A percentile compares a stretch with the other conserved stretches of the same genome.
Evolutionary conservation across 1,139 yeast genomes (phyloP).

Genomic region (Yamadazyma kanchanaburiensis): DNA sequence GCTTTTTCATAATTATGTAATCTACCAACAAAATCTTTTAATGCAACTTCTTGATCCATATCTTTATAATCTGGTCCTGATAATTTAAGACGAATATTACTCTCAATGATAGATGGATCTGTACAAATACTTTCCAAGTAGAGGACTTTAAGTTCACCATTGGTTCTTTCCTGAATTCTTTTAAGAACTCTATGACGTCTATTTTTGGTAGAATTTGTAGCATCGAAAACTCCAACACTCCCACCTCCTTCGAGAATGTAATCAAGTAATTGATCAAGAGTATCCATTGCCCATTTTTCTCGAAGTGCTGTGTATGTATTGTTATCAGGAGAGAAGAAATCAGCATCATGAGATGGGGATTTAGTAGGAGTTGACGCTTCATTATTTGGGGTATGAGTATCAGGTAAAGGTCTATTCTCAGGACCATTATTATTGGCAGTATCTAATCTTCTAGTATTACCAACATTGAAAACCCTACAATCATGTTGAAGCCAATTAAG

Average conservation of each 20-base stretch:
- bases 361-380: conserved; percentile 13
- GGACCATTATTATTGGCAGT: conserved; percentile 65
- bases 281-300: conserved; percentile 96
- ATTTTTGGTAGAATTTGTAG: conserved; percentile 82
- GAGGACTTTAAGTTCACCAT: conserved; percentile 74
- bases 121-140: conserved; percentile 88
- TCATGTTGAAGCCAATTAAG: conserved; percentile 92
- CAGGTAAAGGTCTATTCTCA: conserved; percentile 68
- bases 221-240: conserved; percentile 92
- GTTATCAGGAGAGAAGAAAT: conserved; percentile 83
- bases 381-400: conserved; percentile 41
- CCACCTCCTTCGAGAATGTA: conserved; percentile 80
- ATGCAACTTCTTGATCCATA: conserved; percentile 79
- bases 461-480: conserved; percentile 88
- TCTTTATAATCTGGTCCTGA: conserved; percentile 91
- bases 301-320: conserved; percentile 61
- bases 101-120: conserved; percentile 71
- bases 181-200: conserved; percentile 69
- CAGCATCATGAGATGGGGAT: conserved; percentile 58
- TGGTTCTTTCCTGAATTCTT: conserved; percentile 66
- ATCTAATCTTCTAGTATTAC: conserved; percentile 82
- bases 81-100: conserved; percentile 78
- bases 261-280: conserved; percentile 78
- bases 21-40: conserved; percentile 79
- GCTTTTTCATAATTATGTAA: conserved; percentile 83